Base-by-base conservation (phyloP, 208 protist genomes). In the Crithidia fasciculata region DNA sequence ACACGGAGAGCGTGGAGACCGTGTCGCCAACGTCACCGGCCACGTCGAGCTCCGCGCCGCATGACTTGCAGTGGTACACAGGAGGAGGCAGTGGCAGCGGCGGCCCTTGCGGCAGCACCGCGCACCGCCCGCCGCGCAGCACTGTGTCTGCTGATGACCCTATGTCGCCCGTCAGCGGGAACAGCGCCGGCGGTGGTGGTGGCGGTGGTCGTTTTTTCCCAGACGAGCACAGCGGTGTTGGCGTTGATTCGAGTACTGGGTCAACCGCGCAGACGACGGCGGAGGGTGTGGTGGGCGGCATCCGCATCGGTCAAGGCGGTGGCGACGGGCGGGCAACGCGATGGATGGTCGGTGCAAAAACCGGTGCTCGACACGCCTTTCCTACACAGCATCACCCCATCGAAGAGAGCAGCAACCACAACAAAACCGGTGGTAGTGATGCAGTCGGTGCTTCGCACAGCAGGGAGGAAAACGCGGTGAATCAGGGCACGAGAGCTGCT, bases 21-120 rank as follows among this genome's bases (percentile, higher is more conserved):
- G 19, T 63, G 3, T 61, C 19, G 9, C 49, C 55, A 4, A 67
- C 19, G 3, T 69, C 63, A 3, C 63, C 63, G 0, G 53, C 12
- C 50, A 58, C 63, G 3, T 69, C 63, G 8, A 4, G 40, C 50
- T 69, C 63, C 1, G 63, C 28, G 0, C 63, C 63, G 45, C 69
- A 74, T 40, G 69, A 74, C 60, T 13, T 74, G 69, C 69, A 60
- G 52, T 74, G 69, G 69, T 74, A 60, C 41, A 74, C 59, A 18
- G 58, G 69, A 7, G 39, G 4, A 2, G 43, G 41, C 63, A 40
- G 37, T 50, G 28, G 28, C 28, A 28, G 28, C 28, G 28, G 28
- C 28, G 28, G 28, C 28, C 28, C 28, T 28, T 28, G 0, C 28
- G 28, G 15, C 6, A 0, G 12, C 41, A 4, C 0, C 28, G 54